A percentile compares a stretch with the other conserved stretches of the same genome.
Evolutionary conservation across 495 filamentous ascomycete genomes (phyloP).

Genomic region (Penicillium antarcticum): DNA sequence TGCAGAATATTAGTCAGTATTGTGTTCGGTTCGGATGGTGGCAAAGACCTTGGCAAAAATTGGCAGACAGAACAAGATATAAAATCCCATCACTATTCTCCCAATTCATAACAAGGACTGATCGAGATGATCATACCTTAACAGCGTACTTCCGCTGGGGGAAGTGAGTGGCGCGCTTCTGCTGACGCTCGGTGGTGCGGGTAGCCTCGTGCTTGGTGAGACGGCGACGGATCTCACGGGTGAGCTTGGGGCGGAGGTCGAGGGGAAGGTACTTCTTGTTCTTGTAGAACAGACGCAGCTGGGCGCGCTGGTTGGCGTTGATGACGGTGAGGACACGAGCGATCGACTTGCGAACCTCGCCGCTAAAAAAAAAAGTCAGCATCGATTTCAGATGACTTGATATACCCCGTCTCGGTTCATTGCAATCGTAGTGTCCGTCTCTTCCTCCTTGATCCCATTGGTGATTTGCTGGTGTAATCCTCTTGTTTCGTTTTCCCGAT

Average conservation of each 20-base stretch:
- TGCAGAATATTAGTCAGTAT: constrained; percentile 13
- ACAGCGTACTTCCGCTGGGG: constrained; percentile 97
- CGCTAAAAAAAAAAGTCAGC: constrained; percentile 52
- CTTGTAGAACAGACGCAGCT: constrained; percentile 99
- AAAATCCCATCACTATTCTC: neutral
- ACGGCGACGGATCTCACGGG: constrained; percentile 88
- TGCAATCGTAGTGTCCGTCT: neutral
- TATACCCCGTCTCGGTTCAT: neutral
- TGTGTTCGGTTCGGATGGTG: neutral
- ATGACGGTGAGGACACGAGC: constrained; percentile 97
- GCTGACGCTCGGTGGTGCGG: constrained; percentile 78
- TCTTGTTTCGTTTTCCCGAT: constrained; percentile 5
- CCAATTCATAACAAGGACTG: neutral
- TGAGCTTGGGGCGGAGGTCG: constrained; percentile 95
- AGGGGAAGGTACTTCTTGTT: constrained; percentile 98
- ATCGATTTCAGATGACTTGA: constrained; percentile 9
- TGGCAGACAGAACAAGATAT: neutral
- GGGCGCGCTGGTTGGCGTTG: constrained; percentile 96
- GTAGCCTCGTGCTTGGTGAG: constrained; percentile 86
- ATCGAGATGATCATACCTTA: constrained; percentile 63
- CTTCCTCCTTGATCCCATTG: neutral
- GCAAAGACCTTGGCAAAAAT: neutral
- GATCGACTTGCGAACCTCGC: constrained; percentile 99
- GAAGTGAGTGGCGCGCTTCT: constrained; percentile 94
- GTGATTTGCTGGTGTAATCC: constrained; percentile 3